A percentile compares a stretch with the other conserved stretches of the same genome.
phyloP scores from a whole-genome alignment of 306 rosid species.

The Cucumis melo region DNA sequence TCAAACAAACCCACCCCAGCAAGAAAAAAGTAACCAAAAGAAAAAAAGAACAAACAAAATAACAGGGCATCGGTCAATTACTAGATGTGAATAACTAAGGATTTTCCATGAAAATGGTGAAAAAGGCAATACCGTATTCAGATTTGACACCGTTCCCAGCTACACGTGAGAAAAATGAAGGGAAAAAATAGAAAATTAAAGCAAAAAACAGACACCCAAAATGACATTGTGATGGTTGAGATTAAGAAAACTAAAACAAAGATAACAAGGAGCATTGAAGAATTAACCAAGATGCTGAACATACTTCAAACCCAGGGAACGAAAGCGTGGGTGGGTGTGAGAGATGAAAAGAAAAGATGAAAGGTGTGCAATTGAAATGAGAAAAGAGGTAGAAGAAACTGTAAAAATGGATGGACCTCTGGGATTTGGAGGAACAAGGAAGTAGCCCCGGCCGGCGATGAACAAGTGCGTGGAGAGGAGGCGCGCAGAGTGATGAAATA shows the following conservation, averaged over 20 bases:
- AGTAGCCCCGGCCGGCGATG: background rate
- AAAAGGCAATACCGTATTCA: background rate
- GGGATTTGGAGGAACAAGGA: too few species aligned
- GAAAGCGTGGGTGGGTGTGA: background rate
- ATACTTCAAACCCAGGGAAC: background rate
- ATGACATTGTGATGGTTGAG: background rate
- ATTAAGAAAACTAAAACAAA: background rate
- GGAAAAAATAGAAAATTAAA: background rate
- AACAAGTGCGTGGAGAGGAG: too few species aligned
- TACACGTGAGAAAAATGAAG: background rate
- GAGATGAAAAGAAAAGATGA: background rate
- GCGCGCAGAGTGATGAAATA: too few species aligned
- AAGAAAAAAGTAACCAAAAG: too few species aligned
- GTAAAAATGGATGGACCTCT: background rate
- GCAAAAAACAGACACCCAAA: background rate
- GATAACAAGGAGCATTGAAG: background rate
- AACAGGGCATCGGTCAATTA: background rate
- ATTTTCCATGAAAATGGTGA: background rate
- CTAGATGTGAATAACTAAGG: background rate
- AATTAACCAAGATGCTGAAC: background rate
- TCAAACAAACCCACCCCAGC: background rate
- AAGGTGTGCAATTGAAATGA: background rate
- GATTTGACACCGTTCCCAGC: background rate
- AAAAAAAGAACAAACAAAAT: too few species aligned
- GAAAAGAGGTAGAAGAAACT: background rate